phyloP scores from a whole-genome alignment of 1,139 yeast species.

The Magnusiomyces magnusii region DNA sequence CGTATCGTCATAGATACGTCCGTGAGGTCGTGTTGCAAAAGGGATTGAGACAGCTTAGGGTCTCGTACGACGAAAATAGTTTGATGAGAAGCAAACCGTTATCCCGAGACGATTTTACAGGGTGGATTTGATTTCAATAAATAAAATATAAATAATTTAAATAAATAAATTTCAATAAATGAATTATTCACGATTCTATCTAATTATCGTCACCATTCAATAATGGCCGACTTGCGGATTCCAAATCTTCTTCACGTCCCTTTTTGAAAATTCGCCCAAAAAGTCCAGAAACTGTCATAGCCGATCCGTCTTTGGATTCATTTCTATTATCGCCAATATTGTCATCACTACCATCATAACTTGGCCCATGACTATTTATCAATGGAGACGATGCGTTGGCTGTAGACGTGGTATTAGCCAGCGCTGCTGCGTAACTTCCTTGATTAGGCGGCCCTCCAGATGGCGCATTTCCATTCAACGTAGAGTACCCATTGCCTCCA shows the following conservation, averaged over 20 bases:
- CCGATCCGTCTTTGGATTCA: background rate
- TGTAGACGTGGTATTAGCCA: background rate
- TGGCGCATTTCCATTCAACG: background rate
- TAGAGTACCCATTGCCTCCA: background rate
- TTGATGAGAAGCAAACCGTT: background rate
- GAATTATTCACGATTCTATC: background rate
- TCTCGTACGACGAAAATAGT: background rate
- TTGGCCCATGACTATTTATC: background rate
- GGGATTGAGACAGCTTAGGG: background rate
- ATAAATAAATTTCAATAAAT: background rate
- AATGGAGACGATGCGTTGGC: background rate
- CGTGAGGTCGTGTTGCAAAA: background rate
- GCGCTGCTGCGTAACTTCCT: background rate
- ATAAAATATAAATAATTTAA: too few species aligned
- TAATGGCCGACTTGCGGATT: background rate
- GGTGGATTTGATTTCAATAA: background rate
- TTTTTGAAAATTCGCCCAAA: background rate
- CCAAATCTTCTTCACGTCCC: background rate
- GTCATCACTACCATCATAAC: background rate
- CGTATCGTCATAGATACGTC: background rate
- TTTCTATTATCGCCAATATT: background rate
- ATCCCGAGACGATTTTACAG: background rate
- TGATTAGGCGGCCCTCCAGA: background rate
- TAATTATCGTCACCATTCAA: background rate
- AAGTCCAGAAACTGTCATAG: background rate